phyloP scores from a whole-genome alignment of 352 stramenopile genomes.

The Phytophthora pisi region DNA sequence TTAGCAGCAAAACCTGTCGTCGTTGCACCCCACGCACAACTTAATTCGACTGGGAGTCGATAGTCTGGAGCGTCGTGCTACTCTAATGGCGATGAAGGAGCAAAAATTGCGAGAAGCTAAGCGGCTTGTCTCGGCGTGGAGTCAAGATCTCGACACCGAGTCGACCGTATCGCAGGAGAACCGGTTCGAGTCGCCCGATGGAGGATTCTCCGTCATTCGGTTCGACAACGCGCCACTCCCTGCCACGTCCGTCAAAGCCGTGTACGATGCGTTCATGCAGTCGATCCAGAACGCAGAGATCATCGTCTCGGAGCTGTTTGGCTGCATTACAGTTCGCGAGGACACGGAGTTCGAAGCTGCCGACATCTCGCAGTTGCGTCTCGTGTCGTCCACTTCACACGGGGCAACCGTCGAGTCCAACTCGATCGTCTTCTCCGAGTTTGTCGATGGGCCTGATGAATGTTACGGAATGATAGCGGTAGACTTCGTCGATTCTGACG shows the following conservation, averaged over 20 bases:
- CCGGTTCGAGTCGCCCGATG: constrained; percentile 33
- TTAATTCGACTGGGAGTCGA: constrained; percentile 21
- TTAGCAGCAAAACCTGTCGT: constrained; percentile 15
- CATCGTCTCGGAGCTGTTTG: constrained; percentile 53
- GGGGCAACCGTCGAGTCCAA: constrained; percentile 22
- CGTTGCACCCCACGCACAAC: constrained; percentile 11
- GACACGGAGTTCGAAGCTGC: constrained; percentile 46
- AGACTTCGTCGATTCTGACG: constrained; percentile 47
- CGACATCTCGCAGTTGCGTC: constrained; percentile 42
- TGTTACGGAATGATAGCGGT: constrained; percentile 17
- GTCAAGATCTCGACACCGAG: constrained; percentile 21
- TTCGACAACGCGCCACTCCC: constrained; percentile 47
- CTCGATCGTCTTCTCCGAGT: constrained; percentile 28
- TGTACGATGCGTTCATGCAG: constrained; percentile 51
- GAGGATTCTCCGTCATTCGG: constrained; percentile 40
- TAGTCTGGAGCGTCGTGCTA: constrained; percentile 19
- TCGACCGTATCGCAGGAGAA: constrained; percentile 31
- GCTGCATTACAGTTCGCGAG: constrained; percentile 52
- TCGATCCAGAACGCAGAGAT: constrained; percentile 54
- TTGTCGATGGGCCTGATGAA: constrained; percentile 7
- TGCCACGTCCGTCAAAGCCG: constrained; percentile 19
- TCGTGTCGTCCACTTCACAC: constrained; percentile 34
- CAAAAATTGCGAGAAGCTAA: constrained; percentile 31
- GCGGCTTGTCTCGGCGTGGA: constrained; percentile 34
- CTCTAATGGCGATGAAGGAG: constrained; percentile 32